Evolutionary conservation across 345 rosid species (phyloP).

Genomic region (Salix suchowensis): DNA sequence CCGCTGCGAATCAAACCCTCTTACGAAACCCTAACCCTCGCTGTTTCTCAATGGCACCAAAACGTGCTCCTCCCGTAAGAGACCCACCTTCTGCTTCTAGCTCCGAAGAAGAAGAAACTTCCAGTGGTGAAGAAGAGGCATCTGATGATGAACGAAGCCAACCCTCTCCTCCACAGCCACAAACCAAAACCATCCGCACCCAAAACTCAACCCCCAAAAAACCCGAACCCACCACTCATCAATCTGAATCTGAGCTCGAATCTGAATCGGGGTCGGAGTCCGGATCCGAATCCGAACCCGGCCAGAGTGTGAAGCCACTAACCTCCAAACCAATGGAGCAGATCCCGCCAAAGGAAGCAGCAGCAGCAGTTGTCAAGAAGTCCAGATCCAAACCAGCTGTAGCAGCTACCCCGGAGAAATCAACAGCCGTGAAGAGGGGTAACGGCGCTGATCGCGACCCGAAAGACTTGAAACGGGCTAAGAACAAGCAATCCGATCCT

Average conservation of each 20-base stretch:
- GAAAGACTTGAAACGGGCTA: slow-evolving; percentile 1
- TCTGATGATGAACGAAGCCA: background rate
- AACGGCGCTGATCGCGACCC: background rate
- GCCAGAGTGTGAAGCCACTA: background rate
- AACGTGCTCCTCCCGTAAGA: slow-evolving; percentile 21
- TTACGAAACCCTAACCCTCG: background rate
- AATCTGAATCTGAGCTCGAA: background rate
- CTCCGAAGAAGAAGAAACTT: slow-evolving; percentile 2
- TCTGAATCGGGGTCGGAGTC: background rate
- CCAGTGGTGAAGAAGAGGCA: slow-evolving; percentile 21
- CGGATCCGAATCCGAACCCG: background rate
- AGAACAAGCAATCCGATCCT: slow-evolving; percentile 27
- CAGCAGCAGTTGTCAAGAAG: background rate
- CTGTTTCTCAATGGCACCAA: slow-evolving; percentile 26
- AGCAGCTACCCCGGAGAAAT: background rate
- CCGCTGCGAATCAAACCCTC: background rate
- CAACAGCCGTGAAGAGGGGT: background rate
- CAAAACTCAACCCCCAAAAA: background rate
- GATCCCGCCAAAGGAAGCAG: background rate
- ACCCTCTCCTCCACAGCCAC: background rate
- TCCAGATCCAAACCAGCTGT: background rate
- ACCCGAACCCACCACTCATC: background rate
- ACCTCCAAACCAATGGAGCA: slow-evolving; percentile 7
- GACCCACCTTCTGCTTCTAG: slow-evolving; percentile 29
- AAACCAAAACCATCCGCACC: background rate